Base-by-base conservation (phyloP, 495 filamentous ascomycete genomes). In the Acidomyces sp. region DNA sequence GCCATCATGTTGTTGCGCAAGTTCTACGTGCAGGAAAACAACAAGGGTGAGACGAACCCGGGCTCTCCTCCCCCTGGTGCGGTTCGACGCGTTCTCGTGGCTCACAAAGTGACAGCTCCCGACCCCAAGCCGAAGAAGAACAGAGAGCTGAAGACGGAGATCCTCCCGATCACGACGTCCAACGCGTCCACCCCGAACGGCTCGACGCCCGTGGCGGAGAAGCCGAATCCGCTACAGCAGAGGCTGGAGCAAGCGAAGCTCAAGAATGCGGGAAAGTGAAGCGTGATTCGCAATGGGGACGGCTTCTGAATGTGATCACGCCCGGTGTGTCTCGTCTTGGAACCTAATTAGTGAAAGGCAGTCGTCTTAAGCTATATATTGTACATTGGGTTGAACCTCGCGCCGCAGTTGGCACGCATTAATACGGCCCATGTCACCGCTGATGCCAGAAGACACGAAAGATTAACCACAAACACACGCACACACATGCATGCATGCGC, bases 21-120 rank as follows among this genome's bases (percentile, higher is more conserved):
- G 40, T 97, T 97, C 58, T 97, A 97, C 56, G 78, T 95, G 12
- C 92, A 96, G 63, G 85, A 96, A 57, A 97, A 97, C 59, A 80
- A 77, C 34, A 78, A 85, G 67, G 82, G 82, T 82, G 62, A 42
- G 55, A 28, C 16, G n/a, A 7, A 7, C 39, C 6, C 31, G 10
- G 26, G n/a, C n/a, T n/a, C n/a, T n/a, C n/a, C n/a, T n/a, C n/a
- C n/a, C n/a, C n/a, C n/a, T n/a, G n/a, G n/a, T n/a, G n/a, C n/a
- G n/a, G n/a, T n/a, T n/a, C n/a, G n/a, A n/a, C n/a, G 26, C 13
- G 26, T 7, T 7, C 26, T 7, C 13, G 39, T 16, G 4, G 27
- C 30, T 42, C 12, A 42, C 11, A 10, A 5, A 18, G 5, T 22
- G 31, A 34, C 39, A 78, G 76, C 76, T 12, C 76, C 76, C 2